Base-by-base conservation (phyloP, 495 filamentous ascomycete genomes). In the Penicillium coffeae region DNA sequence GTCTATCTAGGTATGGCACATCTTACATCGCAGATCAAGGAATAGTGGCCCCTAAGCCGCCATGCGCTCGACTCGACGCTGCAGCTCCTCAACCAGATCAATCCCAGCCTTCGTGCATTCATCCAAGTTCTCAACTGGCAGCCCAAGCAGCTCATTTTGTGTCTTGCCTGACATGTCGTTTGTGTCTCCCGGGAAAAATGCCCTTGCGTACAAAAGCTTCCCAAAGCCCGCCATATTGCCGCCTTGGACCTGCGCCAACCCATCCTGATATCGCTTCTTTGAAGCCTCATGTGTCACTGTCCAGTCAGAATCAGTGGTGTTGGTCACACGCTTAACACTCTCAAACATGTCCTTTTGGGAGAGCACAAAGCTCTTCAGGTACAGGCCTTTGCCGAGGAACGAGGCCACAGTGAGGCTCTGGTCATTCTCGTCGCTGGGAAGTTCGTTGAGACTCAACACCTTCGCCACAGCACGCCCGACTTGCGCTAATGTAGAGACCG, bases 101-200 rank as follows among this genome's bases (percentile, higher is more conserved):
- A 80, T 54, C 8, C 69, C 72, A 10, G 40, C 41, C 60, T 60
- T 63, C 9, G 79, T 82, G 22, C 56, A 48, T 52, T 78, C 77
- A 62, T 83, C 81, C 48, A 86, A 38, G 47, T 72, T 73, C 67
- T 85, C 83, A 55, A 72, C 63, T 18, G 73, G 71, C 58, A 86
- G 52, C 0, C 72, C 77, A 41, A 85, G 60, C 34, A 71, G 42
- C 21, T 66, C 69, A 60, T 85, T 86, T 20, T 68, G 62, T 19
- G 48, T 52, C 38, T 53, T 69, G 14, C 20, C 56, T 40, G 68
- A 64, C 40, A 52, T 65, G 20, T 79, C 58, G 16, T 66, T 68
- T 0, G 54, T 42, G 13, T 59, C 71, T 19, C 72, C 67, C 7
- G 67, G 68, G 38, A 55, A 77, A 47, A 84, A 85, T 0, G 63